Percentiles rank a stretch among this genome's conserved stretches.
These are phyloP conservation scores for Diutina sp. DNA, from an alignment of 1,139 yeast genomes.

Conservation along the genomic window DNA sequence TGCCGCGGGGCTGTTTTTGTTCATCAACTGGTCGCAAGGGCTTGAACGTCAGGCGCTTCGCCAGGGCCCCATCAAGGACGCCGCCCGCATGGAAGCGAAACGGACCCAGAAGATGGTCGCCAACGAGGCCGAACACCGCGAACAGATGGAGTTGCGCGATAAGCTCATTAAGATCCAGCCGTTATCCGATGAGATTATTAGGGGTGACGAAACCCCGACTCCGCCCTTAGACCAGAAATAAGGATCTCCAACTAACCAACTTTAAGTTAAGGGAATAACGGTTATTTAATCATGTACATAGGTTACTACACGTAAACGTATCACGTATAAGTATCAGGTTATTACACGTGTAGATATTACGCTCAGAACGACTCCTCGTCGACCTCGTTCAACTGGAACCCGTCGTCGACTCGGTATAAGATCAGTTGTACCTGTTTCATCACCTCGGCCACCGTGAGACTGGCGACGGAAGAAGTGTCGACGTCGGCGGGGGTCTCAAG, in stretches of 20 bases:
- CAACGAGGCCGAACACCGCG: constrained; percentile 63
- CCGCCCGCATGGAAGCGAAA: constrained; percentile 43
- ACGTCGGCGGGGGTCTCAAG: constrained; percentile 26
- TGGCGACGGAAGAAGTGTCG: constrained; percentile 16
- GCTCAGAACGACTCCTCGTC: constrained; percentile 7
- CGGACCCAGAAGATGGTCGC: constrained; percentile 28
- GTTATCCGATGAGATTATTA: constrained; percentile 26
- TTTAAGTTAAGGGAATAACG: too few species aligned
- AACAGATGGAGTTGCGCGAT: constrained; percentile 55
- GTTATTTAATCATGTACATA: neutral
- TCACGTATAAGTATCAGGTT: too few species aligned
- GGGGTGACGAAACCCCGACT: constrained; percentile 11
- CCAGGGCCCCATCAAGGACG: constrained; percentile 75
- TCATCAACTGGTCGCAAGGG: constrained; percentile 57
- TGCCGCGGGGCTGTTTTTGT: constrained; percentile 47
- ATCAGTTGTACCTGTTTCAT: constrained; percentile 59
- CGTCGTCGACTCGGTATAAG: constrained; percentile 72
- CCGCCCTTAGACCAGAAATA: neutral
- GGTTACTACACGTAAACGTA: neutral
- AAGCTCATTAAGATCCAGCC: constrained; percentile 60
- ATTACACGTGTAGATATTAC: neutral
- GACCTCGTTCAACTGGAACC: constrained; percentile 22
- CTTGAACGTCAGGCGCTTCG: constrained; percentile 56
- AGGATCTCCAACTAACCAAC: neutral
- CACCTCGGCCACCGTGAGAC: constrained; percentile 24